Evolutionary conservation across 139 green algal species (phyloP), one percentile per base, ranked within the genome.

Genomic region (Trebouxia sp.): DNA sequence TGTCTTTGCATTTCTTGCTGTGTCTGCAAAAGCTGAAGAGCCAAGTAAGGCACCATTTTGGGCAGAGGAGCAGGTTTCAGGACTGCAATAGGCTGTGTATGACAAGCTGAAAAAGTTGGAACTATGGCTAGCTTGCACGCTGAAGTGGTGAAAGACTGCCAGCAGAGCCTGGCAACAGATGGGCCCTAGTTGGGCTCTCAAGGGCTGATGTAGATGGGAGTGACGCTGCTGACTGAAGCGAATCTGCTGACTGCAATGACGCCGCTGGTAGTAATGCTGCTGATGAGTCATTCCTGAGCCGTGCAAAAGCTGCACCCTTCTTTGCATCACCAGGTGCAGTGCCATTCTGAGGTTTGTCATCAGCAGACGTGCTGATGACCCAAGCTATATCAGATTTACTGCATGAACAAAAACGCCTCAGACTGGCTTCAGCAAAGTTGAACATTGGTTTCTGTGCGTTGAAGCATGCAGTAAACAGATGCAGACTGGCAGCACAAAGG

Each of bases 341-440:
- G 42, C 28, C 62, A 28, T 15, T 11, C 20, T 30, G 6, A n/a
- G 62, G 62, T 35, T 72, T 32, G 5, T 17, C 35, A 15, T 72
- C 12, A 24, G 43, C 32, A 42, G 35, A 32, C 28, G 62, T 72
- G 62, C 32, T 72, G 32, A 72, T 72, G 11, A 35, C 62, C 62
- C 62, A 72, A 22, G 62, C 62, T 72, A 72, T 35, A 45, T 72
- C 62, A 28, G 62, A 72, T 5, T 45, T 39, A 14, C 62, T 72
- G 62, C 35, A 65, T 10, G 32, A 30, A 72, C 32, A 72, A 4
- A 72, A n/a, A n/a, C n/a, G n/a, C n/a, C n/a, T n/a, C n/a, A n/a
- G n/a, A n/a, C n/a, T n/a, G n/a, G n/a, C n/a, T n/a, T n/a, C n/a
- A n/a, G n/a, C n/a, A n/a, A n/a, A n/a, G n/a, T n/a, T n/a, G n/a